phyloP scores from a whole-genome alignment of 202 grass and related monocot genomes.

The Elaeis oleifera region DNA sequence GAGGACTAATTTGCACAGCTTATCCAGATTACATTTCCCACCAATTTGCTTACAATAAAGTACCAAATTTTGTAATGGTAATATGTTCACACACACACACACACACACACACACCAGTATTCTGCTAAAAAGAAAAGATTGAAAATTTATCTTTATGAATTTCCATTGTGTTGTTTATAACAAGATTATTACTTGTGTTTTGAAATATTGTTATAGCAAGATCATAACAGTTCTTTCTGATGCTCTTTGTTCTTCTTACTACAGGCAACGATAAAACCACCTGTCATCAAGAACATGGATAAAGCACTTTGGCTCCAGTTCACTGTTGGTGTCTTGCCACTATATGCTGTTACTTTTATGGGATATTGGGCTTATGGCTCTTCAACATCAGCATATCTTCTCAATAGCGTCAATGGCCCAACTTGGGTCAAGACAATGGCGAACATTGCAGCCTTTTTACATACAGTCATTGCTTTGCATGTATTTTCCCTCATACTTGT shows the following conservation, averaged over 20 bases:
- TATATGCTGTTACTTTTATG: constrained; percentile 77
- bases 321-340: constrained; percentile 52
- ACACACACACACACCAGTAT: too few species aligned
- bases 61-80: too few species aligned
- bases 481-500: constrained; percentile 28
- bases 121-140: too few species aligned
- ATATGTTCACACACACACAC: too few species aligned
- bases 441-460: constrained; percentile 70
- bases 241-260: constrained; percentile 1
- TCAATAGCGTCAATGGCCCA: constrained; percentile 67
- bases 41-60: too few species aligned
- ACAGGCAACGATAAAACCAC: constrained; percentile 82
- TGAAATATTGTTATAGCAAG: too few species aligned
- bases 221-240: too few species aligned
- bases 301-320: constrained; percentile 95
- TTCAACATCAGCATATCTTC: constrained; percentile 71
- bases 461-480: constrained; percentile 76
- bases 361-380: constrained; percentile 95
- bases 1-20: too few species aligned
- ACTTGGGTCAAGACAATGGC: constrained; percentile 62
- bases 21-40: too few species aligned
- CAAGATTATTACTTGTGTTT: too few species aligned
- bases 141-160: too few species aligned
- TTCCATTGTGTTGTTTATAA: too few species aligned
- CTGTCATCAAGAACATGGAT: constrained; percentile 90